Conservation (phyloP, 352 stramenopile genomes). For the Phytophthora europaea region DNA sequence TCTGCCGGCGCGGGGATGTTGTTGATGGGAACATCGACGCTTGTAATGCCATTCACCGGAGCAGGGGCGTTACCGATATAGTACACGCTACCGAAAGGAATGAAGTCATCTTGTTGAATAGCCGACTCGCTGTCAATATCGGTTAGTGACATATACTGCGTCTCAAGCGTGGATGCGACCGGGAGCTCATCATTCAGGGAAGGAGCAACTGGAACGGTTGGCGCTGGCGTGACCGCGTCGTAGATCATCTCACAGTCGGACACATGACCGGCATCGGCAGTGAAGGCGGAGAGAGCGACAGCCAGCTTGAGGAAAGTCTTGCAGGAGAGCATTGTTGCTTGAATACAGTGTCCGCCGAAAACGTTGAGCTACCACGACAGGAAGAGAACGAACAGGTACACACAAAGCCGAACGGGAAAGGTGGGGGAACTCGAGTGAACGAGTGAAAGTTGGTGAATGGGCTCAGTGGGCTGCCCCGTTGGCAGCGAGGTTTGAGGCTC, state of each 20-base stretch:
- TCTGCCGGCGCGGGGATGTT: background rate
- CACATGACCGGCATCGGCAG: constrained; percentile 8
- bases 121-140: constrained; percentile 8
- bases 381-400: constrained; percentile 16
- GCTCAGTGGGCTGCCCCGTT: background rate
- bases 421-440: constrained; percentile 28
- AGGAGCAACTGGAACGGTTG: constrained; percentile 12
- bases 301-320: constrained; percentile 36
- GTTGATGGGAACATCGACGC: background rate
- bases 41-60: background rate
- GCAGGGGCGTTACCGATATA: no score
- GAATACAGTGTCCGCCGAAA: constrained; percentile 12
- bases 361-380: constrained; percentile 16
- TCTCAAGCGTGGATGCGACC: background rate
- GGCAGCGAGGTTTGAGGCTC: background rate
- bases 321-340: constrained; percentile 38
- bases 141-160: background rate
- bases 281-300: constrained; percentile 29
- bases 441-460: constrained; percentile 38
- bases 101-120: background rate
- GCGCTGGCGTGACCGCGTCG: constrained; percentile 9
- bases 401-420: background rate
- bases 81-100: background rate
- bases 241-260: constrained; percentile 33
- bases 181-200: background rate